Percentiles rank a stretch among this genome's conserved stretches.
Evolutionary conservation across 2,329 filamentous ascomycete genomes (phyloP).

Genomic region (Fusarium austroafricanum): DNA sequence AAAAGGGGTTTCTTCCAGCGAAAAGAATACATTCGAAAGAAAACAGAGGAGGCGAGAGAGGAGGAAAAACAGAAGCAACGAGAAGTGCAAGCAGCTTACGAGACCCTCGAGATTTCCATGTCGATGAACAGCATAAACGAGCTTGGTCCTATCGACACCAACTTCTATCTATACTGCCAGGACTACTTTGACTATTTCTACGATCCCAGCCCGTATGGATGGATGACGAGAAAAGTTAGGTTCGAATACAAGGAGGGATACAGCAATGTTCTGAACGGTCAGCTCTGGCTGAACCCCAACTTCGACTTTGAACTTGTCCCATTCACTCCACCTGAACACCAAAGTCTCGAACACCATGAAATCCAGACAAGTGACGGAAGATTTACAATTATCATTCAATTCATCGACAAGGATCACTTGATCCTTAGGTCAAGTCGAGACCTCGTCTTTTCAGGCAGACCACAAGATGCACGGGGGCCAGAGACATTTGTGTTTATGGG

Average conservation of each 20-base stretch:
- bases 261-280: neutral
- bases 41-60: neutral
- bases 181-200: constrained; percentile 8
- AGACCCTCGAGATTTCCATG: neutral
- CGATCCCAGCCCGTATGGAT: neutral
- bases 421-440: constrained; percentile 1
- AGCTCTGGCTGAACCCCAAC: neutral
- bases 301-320: neutral
- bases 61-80: neutral
- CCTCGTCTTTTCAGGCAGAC: neutral
- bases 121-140: too few relatives aligned
- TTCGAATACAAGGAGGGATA: neutral
- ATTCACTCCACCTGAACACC: neutral
- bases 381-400: neutral
- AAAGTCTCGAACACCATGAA: neutral
- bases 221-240: neutral
- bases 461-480: neutral
- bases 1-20: neutral
- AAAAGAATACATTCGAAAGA: neutral
- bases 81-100: neutral
- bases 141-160: neutral
- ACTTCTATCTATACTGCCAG: constrained; percentile 10
- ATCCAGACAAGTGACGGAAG: neutral
- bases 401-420: neutral
- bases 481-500: constrained; percentile 11